Evolutionary conservation across 306 rosid genomes (phyloP).

Genomic region (Dryas alaskensis): DNA sequence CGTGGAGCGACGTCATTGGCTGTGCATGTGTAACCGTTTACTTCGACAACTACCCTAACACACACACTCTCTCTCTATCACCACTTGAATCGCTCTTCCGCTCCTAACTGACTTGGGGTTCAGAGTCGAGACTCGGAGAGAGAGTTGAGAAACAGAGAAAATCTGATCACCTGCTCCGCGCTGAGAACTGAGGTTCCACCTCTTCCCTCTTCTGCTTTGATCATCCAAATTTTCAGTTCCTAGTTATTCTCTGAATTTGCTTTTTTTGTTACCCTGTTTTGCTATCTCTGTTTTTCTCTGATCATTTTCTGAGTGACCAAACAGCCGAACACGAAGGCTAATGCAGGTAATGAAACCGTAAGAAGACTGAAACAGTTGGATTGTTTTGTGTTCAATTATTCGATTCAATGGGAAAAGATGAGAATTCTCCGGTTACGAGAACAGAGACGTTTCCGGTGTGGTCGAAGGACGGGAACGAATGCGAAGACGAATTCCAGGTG

Average conservation of each 20-base stretch:
- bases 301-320: neutral
- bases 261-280: neutral
- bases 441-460: conserved; percentile 52
- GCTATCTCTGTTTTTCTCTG: neutral
- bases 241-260: neutral
- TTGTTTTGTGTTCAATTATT: neutral
- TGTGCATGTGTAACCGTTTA: neutral
- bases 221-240: neutral
- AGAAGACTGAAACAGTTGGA: neutral
- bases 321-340: neutral
- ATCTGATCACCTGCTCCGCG: too few species aligned
- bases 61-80: neutral
- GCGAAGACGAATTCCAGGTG: conserved; percentile 57
- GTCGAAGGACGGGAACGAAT: conserved; percentile 59
- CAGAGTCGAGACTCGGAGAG: too few species aligned
- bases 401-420: conserved; percentile 44
- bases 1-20: conserved; percentile 2
- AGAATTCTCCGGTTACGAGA: conserved; percentile 25
- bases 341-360: neutral
- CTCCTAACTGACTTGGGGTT: neutral
- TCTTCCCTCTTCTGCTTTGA: too few species aligned
- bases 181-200: too few species aligned
- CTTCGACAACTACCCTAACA: neutral
- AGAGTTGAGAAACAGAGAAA: neutral
- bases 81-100: conserved; percentile 17